Conservation (phyloP, 345 rosid genomes). For the Citrus unshiu region DNA sequence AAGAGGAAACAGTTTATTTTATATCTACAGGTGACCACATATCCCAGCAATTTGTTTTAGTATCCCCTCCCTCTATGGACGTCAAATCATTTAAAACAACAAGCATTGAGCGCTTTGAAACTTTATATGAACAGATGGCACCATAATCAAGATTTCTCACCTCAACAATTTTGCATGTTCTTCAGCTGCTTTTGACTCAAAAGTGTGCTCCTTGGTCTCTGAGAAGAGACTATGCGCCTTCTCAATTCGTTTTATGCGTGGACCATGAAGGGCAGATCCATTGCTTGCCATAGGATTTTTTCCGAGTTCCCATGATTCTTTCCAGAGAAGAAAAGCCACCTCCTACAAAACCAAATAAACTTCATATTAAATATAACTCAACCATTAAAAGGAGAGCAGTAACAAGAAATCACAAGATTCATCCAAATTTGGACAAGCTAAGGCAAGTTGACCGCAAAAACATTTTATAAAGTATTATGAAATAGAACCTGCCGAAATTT, state of each 20-base stretch:
- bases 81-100: not conserved
- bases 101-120: not conserved
- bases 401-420: not conserved
- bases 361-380: conserved; percentile 1
- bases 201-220: conserved; percentile 88
- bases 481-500: not conserved
- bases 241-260: conserved; percentile 91
- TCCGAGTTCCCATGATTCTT: conserved; percentile 90
- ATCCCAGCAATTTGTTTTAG: not conserved
- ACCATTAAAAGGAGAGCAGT: not conserved
- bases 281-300: conserved; percentile 96
- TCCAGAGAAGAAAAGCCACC: conserved; percentile 94
- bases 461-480: not conserved
- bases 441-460: not conserved
- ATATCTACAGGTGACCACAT: not conserved
- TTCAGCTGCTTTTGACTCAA: conserved; percentile 97
- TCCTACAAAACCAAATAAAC: conserved; percentile 43
- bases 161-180: conserved; percentile 93
- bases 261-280: conserved; percentile 93
- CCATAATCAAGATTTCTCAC: conserved; percentile 31
- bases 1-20: not conserved
- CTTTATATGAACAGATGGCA: not conserved
- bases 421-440: not conserved
- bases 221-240: conserved; percentile 69
- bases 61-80: not conserved